A percentile compares a stretch with the other conserved stretches of the same genome.
Conservation (phyloP, 768 basidiomycete species). For the Tricholoma sp. region DNA sequence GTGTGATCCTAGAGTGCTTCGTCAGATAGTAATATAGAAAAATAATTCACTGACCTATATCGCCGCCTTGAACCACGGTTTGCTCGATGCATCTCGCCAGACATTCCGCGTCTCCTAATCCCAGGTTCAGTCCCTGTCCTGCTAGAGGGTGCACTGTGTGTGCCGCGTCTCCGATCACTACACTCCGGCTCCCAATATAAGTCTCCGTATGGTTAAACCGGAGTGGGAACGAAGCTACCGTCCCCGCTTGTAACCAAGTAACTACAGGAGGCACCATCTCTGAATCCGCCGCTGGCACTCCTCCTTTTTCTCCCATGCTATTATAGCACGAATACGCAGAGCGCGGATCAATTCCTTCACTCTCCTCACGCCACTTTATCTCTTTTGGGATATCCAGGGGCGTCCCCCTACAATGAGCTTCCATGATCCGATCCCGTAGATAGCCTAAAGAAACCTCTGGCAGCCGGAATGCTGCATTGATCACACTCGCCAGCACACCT, state of each 20-base stretch:
- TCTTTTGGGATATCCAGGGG: constrained; percentile 55
- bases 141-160: constrained; percentile 94
- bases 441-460: constrained; percentile 71
- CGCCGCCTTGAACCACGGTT: constrained; percentile 60
- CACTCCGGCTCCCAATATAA: constrained; percentile 79
- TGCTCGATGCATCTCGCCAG: constrained; percentile 61
- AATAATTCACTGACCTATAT: constrained; percentile 59
- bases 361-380: constrained; percentile 66
- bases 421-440: constrained; percentile 56
- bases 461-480: constrained; percentile 89
- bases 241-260: constrained; percentile 59
- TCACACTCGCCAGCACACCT: constrained; percentile 60
- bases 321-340: constrained; percentile 54
- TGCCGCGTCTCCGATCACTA: constrained; percentile 92
- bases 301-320: constrained; percentile 22
- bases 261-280: constrained; percentile 74
- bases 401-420: constrained; percentile 39
- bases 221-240: constrained; percentile 87
- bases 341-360: constrained; percentile 58
- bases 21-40: not conserved
- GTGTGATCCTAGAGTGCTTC: constrained; percentile 60
- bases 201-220: constrained; percentile 80
- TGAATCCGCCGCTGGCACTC: constrained; percentile 58
- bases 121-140: constrained; percentile 93
- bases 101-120: constrained; percentile 79